These are phyloP conservation scores for Phaeoacremonium minimum DNA, from an alignment of 2,329 filamentous ascomycete genomes.

Conservation along the genomic window DNA sequence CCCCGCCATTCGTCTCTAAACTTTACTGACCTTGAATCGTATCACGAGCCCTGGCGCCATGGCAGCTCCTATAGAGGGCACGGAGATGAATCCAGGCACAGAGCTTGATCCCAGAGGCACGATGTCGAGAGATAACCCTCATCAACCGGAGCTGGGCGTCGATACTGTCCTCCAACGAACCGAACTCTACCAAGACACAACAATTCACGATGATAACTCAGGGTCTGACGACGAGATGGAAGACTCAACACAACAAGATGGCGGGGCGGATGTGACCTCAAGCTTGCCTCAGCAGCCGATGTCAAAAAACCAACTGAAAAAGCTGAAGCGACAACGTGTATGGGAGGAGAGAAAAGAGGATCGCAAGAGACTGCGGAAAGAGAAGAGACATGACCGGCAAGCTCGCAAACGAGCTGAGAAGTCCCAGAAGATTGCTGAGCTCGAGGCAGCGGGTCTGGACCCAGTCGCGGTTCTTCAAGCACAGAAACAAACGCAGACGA, in stretches of 20 bases:
- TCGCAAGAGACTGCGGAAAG: slow-evolving; percentile 49
- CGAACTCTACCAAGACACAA: too few relatives aligned
- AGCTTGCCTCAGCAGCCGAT: slow-evolving; percentile 32
- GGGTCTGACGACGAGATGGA: background rate
- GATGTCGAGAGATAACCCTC: too few relatives aligned
- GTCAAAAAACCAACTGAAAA: slow-evolving; percentile 86
- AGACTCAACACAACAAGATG: too few relatives aligned
- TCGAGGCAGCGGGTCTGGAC: slow-evolving; percentile 35
- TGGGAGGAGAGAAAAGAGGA: slow-evolving; percentile 71
- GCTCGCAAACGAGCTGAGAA: slow-evolving; percentile 45
- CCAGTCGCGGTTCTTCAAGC: slow-evolving; percentile 25
- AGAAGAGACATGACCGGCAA: slow-evolving; percentile 45
- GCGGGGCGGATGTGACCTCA: too few relatives aligned
- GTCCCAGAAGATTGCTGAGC: slow-evolving; percentile 42
- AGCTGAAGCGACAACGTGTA: slow-evolving; percentile 63
- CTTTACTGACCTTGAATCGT: too few relatives aligned
- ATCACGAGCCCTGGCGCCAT: too few relatives aligned
- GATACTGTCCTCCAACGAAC: too few relatives aligned
- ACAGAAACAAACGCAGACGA: slow-evolving; percentile 25
- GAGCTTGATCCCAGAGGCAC: too few relatives aligned
- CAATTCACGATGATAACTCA: background rate
- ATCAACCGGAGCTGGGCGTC: too few relatives aligned
- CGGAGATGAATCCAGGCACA: too few relatives aligned
- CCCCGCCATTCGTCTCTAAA: slow-evolving; percentile 1
- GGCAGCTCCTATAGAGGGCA: too few relatives aligned